These are phyloP conservation scores for Exophiala viscosa DNA, from an alignment of 2,329 filamentous ascomycete species.

Conservation along the genomic window DNA sequence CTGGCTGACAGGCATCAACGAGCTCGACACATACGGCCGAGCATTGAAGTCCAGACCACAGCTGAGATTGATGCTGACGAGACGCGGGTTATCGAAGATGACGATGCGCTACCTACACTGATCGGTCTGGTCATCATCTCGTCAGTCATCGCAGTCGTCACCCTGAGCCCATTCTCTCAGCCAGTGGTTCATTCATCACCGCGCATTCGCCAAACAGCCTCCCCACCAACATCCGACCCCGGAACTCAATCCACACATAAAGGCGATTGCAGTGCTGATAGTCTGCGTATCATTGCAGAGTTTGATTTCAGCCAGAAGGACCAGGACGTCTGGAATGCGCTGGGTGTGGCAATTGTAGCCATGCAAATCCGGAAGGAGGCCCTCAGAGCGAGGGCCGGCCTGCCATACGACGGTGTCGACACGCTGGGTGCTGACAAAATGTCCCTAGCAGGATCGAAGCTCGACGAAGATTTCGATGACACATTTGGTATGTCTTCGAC, in stretches of 20 bases:
- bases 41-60: conserved; percentile 13
- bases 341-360: conserved; percentile 55
- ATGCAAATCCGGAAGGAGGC: conserved; percentile 48
- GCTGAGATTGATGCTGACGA: conserved; percentile 1
- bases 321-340: conserved; percentile 59
- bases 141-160: conserved; percentile 52
- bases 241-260: not conserved
- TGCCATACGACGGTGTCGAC: conserved; percentile 7
- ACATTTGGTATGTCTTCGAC: conserved; percentile 4
- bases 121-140: conserved; percentile 54
- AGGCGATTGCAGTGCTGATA: conserved; percentile 8
- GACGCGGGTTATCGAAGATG: conserved; percentile 19
- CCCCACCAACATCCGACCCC: not conserved
- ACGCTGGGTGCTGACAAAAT: conserved; percentile 8
- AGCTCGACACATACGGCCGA: conserved; percentile 24
- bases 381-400: conserved; percentile 12
- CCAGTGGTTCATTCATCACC: conserved; percentile 4
- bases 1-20: conserved; percentile 44
- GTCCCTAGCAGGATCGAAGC: conserved; percentile 7
- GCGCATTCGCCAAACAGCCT: conserved; percentile 9
- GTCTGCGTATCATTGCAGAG: conserved; percentile 45
- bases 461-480: conserved; percentile 9
- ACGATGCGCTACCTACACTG: conserved; percentile 44
- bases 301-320: conserved; percentile 52
- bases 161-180: conserved; percentile 33